Conservation (phyloP, 148 eudicot species). For the Cornus florida region DNA sequence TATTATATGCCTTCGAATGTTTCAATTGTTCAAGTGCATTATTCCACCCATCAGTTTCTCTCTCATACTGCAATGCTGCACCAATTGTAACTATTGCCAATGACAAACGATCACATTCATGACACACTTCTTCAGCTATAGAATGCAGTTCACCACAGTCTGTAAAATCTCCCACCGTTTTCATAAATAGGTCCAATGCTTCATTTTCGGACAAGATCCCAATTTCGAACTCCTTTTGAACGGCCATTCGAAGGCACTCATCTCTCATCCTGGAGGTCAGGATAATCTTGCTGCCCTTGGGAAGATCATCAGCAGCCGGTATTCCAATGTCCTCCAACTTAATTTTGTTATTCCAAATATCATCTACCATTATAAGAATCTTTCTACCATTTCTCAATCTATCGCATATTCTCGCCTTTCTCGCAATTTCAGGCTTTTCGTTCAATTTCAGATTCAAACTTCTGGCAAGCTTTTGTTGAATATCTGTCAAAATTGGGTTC, state of each 20-base stretch:
- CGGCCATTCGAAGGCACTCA: neutral
- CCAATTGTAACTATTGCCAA: constrained; percentile 12
- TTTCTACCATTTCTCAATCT: neutral
- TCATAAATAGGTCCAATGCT: neutral
- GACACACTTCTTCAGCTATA: neutral
- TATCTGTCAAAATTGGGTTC: neutral
- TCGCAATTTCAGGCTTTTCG: neutral
- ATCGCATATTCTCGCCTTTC: neutral
- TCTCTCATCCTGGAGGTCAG: constrained; percentile 3
- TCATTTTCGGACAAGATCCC: neutral
- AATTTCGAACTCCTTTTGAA: neutral
- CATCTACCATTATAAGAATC: constrained; percentile 17
- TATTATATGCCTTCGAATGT: neutral
- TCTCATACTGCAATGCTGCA: neutral
- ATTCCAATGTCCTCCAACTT: constrained; percentile 12
- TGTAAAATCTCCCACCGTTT: neutral
- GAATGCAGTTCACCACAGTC: neutral
- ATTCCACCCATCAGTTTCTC: neutral
- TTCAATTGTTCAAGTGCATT: neutral
- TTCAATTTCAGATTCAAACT: neutral
- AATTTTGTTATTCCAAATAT: constrained; percentile 11
- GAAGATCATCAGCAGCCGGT: neutral
- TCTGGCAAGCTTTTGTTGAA: neutral
- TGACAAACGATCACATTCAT: constrained; percentile 15
- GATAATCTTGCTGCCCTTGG: constrained; percentile 4